These are phyloP conservation scores for Allomyces javanicus DNA, from an alignment of 192 early-diverging fungal species.

Conservation along the genomic window DNA sequence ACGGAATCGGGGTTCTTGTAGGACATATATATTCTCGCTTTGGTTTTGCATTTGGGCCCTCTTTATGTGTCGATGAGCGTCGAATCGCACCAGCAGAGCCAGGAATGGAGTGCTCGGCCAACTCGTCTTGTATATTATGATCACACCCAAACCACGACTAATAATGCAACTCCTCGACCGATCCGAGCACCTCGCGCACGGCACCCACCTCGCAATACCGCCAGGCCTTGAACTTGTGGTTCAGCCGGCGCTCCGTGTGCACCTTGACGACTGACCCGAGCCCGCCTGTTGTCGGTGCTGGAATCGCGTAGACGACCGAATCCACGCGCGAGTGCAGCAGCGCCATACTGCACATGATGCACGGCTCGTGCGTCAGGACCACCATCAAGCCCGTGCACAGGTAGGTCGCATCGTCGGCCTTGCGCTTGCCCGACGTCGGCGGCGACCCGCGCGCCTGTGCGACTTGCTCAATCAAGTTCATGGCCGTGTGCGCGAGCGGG, in stretches of 20 bases:
- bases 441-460: not conserved
- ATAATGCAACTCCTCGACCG: not conserved
- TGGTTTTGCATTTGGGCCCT: too few species aligned
- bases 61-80: too few species aligned
- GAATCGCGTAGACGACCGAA: not conserved
- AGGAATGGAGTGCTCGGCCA: too few species aligned
- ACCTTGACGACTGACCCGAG: not conserved
- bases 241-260: not conserved
- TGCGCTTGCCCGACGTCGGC: not conserved
- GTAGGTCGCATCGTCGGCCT: not conserved
- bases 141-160: not conserved
- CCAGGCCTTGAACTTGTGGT: not conserved
- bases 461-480: not conserved
- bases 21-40: too few species aligned
- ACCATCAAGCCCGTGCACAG: not conserved
- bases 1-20: too few species aligned
- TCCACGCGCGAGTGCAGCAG: slow-evolving; percentile 1
- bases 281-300: not conserved
- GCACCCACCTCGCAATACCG: not conserved
- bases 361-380: not conserved
- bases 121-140: too few species aligned
- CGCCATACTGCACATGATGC: slow-evolving; percentile 3
- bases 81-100: too few species aligned
- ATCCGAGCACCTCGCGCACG: not conserved
- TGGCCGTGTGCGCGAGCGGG: not conserved